Evolutionary conservation across 768 basidiomycete species (phyloP).

Genomic region (Trametes cubensis): DNA sequence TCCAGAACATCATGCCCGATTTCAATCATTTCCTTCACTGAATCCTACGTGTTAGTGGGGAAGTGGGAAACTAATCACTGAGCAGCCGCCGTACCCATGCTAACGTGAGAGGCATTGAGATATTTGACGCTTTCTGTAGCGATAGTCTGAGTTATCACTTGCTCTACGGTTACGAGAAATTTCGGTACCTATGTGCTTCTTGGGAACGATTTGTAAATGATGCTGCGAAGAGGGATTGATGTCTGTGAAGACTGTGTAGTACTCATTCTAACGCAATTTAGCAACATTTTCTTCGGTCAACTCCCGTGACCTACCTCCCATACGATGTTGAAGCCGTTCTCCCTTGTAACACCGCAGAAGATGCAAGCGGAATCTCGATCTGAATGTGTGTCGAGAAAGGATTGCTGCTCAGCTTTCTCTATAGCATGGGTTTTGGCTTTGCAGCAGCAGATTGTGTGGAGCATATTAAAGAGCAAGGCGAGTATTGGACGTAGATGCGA

Average conservation of each 20-base stretch:
- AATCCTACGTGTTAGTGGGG: neutral
- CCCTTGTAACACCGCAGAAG: slow-evolving; percentile 37
- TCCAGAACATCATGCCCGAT: slow-evolving; percentile 60
- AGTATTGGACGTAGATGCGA: neutral
- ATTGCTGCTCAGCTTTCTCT: slow-evolving; percentile 10
- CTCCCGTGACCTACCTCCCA: slow-evolving; percentile 34
- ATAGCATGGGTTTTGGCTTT: neutral
- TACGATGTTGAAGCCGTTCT: slow-evolving; percentile 39
- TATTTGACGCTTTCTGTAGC: slow-evolving; percentile 56
- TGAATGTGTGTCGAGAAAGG: neutral
- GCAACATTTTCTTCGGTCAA: neutral
- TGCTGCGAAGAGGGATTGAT: slow-evolving; percentile 38
- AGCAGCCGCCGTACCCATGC: slow-evolving; percentile 48
- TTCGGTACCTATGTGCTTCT: slow-evolving; percentile 38
- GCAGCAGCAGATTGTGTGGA: neutral
- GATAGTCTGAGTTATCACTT: neutral
- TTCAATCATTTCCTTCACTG: slow-evolving; percentile 50
- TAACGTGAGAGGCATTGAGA: slow-evolving; percentile 46
- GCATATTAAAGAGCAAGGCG: neutral
- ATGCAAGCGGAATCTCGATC: slow-evolving; percentile 27
- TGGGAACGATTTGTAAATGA: slow-evolving; percentile 43
- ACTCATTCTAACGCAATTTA: slow-evolving; percentile 31
- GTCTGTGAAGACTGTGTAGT: slow-evolving; percentile 40
- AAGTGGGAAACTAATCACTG: slow-evolving; percentile 12
- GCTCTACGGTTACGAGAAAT: neutral